These are phyloP conservation scores for Syzygium malaccense DNA, from an alignment of 441 rosid species.

Conservation along the genomic window DNA sequence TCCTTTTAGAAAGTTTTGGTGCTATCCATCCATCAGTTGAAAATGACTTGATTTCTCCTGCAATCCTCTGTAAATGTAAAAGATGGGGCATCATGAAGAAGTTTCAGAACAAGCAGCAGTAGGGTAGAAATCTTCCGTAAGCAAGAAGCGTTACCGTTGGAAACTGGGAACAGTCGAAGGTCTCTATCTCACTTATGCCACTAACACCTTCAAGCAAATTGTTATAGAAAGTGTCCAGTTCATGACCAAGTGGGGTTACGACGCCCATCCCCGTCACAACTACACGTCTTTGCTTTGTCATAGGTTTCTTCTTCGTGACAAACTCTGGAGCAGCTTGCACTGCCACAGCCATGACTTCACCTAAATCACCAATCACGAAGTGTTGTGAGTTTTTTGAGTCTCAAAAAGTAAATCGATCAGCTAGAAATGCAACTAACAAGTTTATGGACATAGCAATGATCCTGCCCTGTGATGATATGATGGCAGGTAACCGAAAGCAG, in stretches of 20 bases:
- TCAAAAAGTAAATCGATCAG: neutral
- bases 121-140: slow-evolving; percentile 1
- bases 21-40: slow-evolving; percentile 92
- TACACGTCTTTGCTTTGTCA: slow-evolving; percentile 62
- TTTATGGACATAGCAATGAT: neutral
- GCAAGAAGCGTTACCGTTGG: slow-evolving; percentile 55
- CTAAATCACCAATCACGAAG: slow-evolving; percentile 14
- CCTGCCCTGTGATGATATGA: neutral
- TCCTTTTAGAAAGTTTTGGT: slow-evolving; percentile 88
- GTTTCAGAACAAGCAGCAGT: neutral
- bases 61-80: slow-evolving; percentile 60
- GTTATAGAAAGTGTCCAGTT: slow-evolving; percentile 60
- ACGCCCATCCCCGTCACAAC: slow-evolving; percentile 98
- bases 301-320: slow-evolving; percentile 47
- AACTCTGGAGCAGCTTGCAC: slow-evolving; percentile 58
- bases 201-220: slow-evolving; percentile 85
- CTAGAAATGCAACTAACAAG: neutral
- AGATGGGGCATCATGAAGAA: neutral
- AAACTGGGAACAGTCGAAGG: slow-evolving; percentile 72
- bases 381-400: neutral
- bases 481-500: neutral
- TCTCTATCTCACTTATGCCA: slow-evolving; percentile 79
- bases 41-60: slow-evolving; percentile 89
- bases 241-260: slow-evolving; percentile 76
- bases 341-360: slow-evolving; percentile 65